Percentiles rank a stretch among this genome's conserved stretches.
Evolutionary conservation across 306 rosid species (phyloP).

Genomic region (Canavalia ensiformis): DNA sequence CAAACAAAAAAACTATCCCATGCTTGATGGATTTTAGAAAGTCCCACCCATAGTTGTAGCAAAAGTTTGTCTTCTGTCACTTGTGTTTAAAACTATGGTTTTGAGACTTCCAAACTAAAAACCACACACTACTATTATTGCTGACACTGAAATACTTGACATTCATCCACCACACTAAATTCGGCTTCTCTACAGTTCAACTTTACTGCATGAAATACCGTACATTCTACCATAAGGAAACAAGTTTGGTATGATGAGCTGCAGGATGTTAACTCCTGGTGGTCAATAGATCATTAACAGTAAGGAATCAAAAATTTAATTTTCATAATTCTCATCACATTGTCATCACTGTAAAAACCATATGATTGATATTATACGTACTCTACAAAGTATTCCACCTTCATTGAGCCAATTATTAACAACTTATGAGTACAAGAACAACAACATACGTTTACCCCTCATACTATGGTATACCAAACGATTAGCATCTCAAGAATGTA

Average conservation of each 20-base stretch:
- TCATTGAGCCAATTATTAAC: conserved; percentile 32
- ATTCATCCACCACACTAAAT: not conserved
- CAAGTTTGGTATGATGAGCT: not conserved
- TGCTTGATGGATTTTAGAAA: not conserved
- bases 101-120: not conserved
- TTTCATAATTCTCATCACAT: not conserved
- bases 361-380: not conserved
- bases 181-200: not conserved
- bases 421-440: conserved; percentile 29
- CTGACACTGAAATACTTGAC: not conserved
- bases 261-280: not conserved
- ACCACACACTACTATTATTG: not conserved
- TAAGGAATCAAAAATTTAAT: not conserved
- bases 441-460: not conserved
- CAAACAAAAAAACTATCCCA: not conserved
- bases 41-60: not conserved
- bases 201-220: not conserved
- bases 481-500: conserved; percentile 24
- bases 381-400: not conserved
- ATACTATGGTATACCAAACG: conserved; percentile 20
- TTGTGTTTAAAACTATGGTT: not conserved
- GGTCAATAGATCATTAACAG: not conserved
- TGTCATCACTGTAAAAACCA: not conserved
- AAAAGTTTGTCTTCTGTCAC: too few relatives aligned
- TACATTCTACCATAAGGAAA: not conserved